Conservation (phyloP, 2,329 filamentous ascomycete genomes). For the Stagonosporopsis rhizophila region DNA sequence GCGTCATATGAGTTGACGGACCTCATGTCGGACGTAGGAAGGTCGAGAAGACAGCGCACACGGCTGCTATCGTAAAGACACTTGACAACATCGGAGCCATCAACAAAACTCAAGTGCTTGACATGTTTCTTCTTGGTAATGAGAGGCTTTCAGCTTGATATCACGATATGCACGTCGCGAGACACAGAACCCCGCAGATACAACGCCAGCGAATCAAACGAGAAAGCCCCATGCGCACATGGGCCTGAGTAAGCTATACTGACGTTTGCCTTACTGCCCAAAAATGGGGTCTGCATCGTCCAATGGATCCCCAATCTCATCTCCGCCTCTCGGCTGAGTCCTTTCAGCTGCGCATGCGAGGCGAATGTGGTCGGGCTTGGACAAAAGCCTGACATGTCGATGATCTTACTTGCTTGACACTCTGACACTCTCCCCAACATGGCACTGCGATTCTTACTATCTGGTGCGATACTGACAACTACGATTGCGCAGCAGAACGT, state of each 20-base stretch:
- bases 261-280: neutral
- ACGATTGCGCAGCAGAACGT: slow-evolving; percentile 29
- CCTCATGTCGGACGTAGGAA: neutral
- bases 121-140: neutral
- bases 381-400: slow-evolving; percentile 7
- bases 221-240: neutral
- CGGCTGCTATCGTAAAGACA: neutral
- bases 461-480: slow-evolving; percentile 44
- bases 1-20: neutral
- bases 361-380: slow-evolving; percentile 2
- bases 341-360: slow-evolving; percentile 4
- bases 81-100: no score
- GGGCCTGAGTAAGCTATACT: slow-evolving; percentile 2
- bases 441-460: neutral
- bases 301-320: slow-evolving; percentile 12
- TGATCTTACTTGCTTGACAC: neutral
- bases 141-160: neutral
- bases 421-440: neutral
- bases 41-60: neutral
- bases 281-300: neutral
- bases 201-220: neutral
- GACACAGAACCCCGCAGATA: slow-evolving; percentile 4
- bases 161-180: slow-evolving; percentile 1
- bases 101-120: neutral
- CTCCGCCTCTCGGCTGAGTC: slow-evolving; percentile 4